A percentile compares a stretch with the other conserved stretches of the same genome.
phyloP scores from a whole-genome alignment of 768 basidiomycete species.

The Gloeopeniophorella convolvens region DNA sequence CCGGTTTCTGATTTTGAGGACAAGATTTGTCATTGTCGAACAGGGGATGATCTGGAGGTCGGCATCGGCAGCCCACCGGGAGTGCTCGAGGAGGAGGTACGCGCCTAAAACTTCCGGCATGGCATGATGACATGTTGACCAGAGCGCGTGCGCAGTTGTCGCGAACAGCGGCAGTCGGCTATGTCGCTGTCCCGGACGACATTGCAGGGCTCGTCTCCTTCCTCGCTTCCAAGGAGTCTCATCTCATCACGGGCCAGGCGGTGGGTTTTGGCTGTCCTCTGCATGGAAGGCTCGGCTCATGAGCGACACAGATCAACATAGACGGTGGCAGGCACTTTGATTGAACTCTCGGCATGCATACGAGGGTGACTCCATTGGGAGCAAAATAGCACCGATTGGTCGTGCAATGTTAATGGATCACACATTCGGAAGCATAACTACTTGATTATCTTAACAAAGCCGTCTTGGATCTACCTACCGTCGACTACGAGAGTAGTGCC shows the following conservation, averaged over 20 bases:
- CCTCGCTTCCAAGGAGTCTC: conserved; percentile 28
- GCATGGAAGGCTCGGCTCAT: neutral
- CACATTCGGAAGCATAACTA: no score
- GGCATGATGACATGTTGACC: neutral
- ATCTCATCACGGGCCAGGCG: conserved; percentile 27
- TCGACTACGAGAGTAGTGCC: no score
- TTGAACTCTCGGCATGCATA: neutral
- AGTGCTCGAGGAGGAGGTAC: conserved; percentile 13
- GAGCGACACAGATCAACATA: conserved; percentile 8
- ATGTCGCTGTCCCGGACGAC: conserved; percentile 23
- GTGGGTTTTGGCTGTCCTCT: conserved; percentile 5
- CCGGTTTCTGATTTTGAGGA: neutral
- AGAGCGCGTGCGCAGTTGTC: conserved; percentile 4
- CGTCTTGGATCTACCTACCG: no score
- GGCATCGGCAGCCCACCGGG: conserved; percentile 4
- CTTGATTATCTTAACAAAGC: no score
- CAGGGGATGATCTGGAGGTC: conserved; percentile 13
- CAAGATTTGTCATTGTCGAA: neutral
- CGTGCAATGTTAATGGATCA: no score
- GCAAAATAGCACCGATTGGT: no score
- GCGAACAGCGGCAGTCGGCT: conserved; percentile 19
- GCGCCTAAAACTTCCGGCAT: neutral
- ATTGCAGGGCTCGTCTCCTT: conserved; percentile 29
- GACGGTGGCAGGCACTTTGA: conserved; percentile 17
- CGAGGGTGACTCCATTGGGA: neutral